Evolutionary conservation across 805 yeast species (phyloP), one percentile per base, ranked within the genome.

Genomic region (Cyberlindnera xishuangbannaensis): DNA sequence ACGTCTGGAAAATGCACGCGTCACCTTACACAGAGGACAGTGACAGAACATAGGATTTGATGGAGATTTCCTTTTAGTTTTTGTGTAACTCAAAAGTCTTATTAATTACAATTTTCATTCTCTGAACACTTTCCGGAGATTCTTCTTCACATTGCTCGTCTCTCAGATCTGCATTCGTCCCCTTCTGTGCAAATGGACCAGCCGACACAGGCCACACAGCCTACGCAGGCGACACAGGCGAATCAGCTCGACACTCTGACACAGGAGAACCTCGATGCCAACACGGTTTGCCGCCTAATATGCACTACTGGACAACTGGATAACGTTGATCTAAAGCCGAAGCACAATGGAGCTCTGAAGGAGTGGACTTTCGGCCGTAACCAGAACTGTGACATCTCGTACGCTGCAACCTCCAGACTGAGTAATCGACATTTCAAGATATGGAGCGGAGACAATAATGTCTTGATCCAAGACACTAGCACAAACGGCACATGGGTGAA

Each of bases 401-500:
- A 86, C 36, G 61, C 69, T 7, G 67, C 73, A 28, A 69, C 83
- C 14, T 71, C 83, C 18, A 62, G 88, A 33, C 64, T 87, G 21
- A 82, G 92, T 33, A 84, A 83, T 48, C 64, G 67, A 35, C 97
- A 88, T 60, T 75, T 76, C 63, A 67, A 69, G 53, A 62, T 88
- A 6, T 76, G 87, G 81, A 66, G 79, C 45, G 78, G 78, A 28
- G 69, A 69, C 30, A 69, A 67, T 33, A 70, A 67, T 34, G 64
- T 73, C 4, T 35, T 67, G 32, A 45, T 67, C 12, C 60, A 56
- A 53, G 97, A 88, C 56, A 58, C 68, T 3, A 83, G 95, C 1
- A 90, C 97, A 2, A 92, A 92, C 61, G 98, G 98, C 7, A 92
- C 98, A 0, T 82, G 76, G 66, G 61, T 90, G 30, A 92, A 90